Evolutionary conservation across 1,284 basidiomycete genomes (phyloP).

Genomic region (Tylopilus microsporus): DNA sequence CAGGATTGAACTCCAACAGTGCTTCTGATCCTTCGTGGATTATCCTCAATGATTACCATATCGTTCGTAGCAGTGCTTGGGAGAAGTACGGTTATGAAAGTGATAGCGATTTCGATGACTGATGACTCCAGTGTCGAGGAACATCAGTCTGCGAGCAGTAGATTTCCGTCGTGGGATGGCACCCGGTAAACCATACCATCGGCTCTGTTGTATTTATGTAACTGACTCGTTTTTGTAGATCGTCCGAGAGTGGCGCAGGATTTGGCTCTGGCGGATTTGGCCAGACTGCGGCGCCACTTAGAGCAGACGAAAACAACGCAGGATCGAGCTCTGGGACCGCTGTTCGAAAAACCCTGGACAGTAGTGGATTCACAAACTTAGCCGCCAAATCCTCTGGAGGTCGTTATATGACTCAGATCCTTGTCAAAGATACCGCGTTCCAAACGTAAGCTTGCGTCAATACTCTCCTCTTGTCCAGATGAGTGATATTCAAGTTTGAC

Average conservation of each 20-base stretch:
- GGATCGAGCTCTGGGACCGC: background rate
- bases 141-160: background rate
- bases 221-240: background rate
- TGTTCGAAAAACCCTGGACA: background rate
- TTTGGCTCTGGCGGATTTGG: conserved; percentile 15
- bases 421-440: conserved; percentile 29
- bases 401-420: conserved; percentile 12
- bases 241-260: background rate
- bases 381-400: conserved; percentile 4
- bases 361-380: background rate
- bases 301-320: background rate
- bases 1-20: conserved; percentile 15
- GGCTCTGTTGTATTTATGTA: background rate
- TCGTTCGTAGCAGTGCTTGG: conserved; percentile 6
- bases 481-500: background rate
- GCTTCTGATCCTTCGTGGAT: conserved; percentile 12
- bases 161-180: background rate
- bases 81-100: conserved; percentile 13
- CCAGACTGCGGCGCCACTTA: conserved; percentile 10
- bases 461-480: background rate
- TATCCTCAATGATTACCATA: conserved; percentile 11
- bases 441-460: conserved; percentile 18
- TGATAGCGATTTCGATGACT: conserved; percentile 2
- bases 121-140: background rate
- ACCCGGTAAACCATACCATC: background rate